Evolutionary conservation across 768 basidiomycete species (phyloP), one percentile per base, ranked within the genome.

Genomic region (Cyclocybe aegerita): DNA sequence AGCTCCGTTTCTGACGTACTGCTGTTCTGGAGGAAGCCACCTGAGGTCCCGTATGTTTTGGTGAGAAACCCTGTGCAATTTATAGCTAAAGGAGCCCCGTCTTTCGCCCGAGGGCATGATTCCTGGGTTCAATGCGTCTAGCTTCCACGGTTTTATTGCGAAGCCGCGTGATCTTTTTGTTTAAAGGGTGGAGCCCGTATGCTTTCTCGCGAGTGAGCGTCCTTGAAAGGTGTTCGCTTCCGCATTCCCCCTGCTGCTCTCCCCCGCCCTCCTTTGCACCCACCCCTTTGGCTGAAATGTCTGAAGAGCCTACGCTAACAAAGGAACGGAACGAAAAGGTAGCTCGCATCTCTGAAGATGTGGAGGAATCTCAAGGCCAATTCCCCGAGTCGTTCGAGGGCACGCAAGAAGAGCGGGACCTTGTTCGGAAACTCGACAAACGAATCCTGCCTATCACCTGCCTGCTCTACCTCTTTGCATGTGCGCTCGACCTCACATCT

Each of bases 381-480:
- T 17, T 16, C 7, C 10, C 31, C 10, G 54, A 47, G 9, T 34
- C 55, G 9, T 57, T 59, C 41, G 59, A 56, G 23, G 49, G 52
- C 23, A 51, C 68, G 7, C 50, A 52, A 9, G 78, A 79, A 44
- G 86, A 88, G 62, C 71, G 61, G 51, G 65, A 58, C 17, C 74
- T 90, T 2, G 70, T 89, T 15, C 74, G 79, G 60, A 88, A 86
- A 59, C 71, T 90, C 43, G 88, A 90, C 58, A 44, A 57, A 48
- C 74, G 86, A 37, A 89, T 90, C 49, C 67, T 90, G 45, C 88
- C 88, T 37, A 81, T 89, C 39, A 72, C 82, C 1, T 89, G 86
- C 59, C 57, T 87, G n/a, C 75, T 90, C 37, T 90, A 90, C 57
- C 72, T 90, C 23, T 89, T 85, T 64, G 86, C 87, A 30, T 90